phyloP scores from a whole-genome alignment of 768 basidiomycete species.

The Mycena rosella region DNA sequence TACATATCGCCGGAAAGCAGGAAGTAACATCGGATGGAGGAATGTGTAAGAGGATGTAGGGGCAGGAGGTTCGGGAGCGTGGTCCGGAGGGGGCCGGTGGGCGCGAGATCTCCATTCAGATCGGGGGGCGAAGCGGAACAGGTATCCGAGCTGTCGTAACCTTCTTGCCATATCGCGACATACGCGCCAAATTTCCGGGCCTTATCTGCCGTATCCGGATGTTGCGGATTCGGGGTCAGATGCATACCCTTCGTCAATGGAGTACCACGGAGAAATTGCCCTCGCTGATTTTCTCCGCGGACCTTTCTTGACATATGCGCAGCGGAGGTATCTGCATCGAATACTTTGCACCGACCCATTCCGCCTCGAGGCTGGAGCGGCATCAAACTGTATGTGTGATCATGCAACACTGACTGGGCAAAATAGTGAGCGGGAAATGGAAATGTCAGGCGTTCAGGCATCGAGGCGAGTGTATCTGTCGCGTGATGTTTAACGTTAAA shows the following conservation, averaged over 20 bases:
- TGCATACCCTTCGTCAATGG: not conserved
- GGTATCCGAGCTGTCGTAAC: not conserved
- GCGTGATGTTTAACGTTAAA: not conserved
- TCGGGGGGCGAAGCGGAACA: no score
- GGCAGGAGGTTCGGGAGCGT: no score
- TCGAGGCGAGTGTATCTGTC: not conserved
- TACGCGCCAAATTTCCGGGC: not conserved
- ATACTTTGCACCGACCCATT: not conserved
- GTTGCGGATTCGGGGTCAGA: not conserved
- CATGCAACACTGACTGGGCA: no score
- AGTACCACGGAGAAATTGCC: no score
- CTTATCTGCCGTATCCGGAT: not conserved
- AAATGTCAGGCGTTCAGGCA: no score
- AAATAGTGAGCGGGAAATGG: not conserved
- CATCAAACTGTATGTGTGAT: no score
- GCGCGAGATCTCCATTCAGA: no score
- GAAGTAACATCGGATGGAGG: no score
- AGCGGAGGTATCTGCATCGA: not conserved
- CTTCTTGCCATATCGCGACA: not conserved
- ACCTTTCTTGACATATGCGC: not conserved
- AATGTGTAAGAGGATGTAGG: no score
- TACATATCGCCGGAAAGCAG: no score
- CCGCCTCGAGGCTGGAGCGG: not conserved
- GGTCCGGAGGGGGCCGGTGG: no score
- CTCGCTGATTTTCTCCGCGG: not conserved